These are phyloP conservation scores for Solanum paucissectum DNA, from an alignment of 257 asterid genomes.

Conservation along the genomic window DNA sequence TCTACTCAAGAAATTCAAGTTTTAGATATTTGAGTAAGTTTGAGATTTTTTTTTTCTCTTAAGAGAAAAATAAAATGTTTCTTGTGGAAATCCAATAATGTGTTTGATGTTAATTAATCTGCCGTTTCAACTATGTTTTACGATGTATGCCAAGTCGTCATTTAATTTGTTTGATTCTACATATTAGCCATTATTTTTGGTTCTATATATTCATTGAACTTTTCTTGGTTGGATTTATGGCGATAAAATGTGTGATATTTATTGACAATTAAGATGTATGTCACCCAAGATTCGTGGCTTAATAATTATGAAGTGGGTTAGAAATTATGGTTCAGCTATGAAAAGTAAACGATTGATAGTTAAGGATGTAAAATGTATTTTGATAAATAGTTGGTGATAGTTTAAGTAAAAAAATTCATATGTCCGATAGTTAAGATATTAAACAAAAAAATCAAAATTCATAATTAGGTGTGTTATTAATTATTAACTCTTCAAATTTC, in stretches of 20 bases:
- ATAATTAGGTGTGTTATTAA: too few species aligned
- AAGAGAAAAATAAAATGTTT: neutral
- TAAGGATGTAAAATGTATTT: too few species aligned
- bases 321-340: too few species aligned
- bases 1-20: neutral
- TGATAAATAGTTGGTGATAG: too few species aligned
- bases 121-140: neutral
- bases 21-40: neutral
- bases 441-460: too few species aligned
- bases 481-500: neutral
- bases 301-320: too few species aligned
- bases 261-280: neutral
- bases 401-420: too few species aligned
- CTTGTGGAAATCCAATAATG: neutral
- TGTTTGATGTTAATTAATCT: neutral
- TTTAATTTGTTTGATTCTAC: neutral
- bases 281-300: neutral
- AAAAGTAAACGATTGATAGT: too few species aligned
- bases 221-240: neutral
- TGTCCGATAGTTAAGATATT: fast-evolving
- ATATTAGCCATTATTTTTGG: neutral
- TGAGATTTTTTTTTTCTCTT: neutral
- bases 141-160: neutral
- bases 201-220: neutral
- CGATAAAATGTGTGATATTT: neutral